These are phyloP conservation scores for Ophiocordyceps camponoti-rufipedis DNA, from an alignment of 2,329 filamentous ascomycete species.

Conservation along the genomic window DNA sequence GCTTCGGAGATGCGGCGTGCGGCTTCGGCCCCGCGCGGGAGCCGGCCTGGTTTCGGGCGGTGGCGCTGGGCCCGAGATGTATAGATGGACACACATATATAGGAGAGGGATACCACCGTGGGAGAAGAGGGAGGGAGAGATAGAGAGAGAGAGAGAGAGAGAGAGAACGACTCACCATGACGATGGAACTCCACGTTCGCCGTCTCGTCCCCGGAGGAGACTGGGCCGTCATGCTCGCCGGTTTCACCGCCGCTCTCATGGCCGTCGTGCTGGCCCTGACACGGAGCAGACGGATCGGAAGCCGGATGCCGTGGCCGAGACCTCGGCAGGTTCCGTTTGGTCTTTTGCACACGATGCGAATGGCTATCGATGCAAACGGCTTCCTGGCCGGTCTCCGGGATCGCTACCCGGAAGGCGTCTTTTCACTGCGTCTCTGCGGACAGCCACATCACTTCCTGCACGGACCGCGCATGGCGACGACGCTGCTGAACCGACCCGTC, in stretches of 20 bases:
- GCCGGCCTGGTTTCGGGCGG: too few species aligned
- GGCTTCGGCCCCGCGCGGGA: neutral
- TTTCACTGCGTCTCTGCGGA: slow-evolving; percentile 15
- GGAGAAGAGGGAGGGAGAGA: too few species aligned
- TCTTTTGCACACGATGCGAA: slow-evolving; percentile 11
- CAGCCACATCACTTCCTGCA: slow-evolving; percentile 15
- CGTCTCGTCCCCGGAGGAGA: too few species aligned
- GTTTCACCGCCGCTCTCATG: slow-evolving; percentile 7
- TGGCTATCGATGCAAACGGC: slow-evolving; percentile 10
- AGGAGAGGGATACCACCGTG: neutral
- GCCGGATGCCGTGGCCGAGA: neutral
- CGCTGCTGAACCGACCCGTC: slow-evolving; percentile 12
- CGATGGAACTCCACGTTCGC: too few species aligned
- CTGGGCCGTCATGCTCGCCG: neutral
- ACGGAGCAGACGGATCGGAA: neutral
- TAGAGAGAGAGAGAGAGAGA: too few species aligned
- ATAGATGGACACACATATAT: neutral
- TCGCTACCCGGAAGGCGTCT: slow-evolving; percentile 15
- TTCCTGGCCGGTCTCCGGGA: slow-evolving; percentile 14
- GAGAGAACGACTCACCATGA: too few species aligned
- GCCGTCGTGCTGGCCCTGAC: neutral
- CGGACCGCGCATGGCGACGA: slow-evolving; percentile 11
- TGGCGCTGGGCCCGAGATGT: neutral
- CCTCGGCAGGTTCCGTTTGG: slow-evolving; percentile 15
- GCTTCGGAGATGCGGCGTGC: neutral